Evolutionary conservation across 108 stramenopile species (phyloP), one percentile per base, ranked within the genome.

Genomic region (Pseudonitzschia delicatissima): DNA sequence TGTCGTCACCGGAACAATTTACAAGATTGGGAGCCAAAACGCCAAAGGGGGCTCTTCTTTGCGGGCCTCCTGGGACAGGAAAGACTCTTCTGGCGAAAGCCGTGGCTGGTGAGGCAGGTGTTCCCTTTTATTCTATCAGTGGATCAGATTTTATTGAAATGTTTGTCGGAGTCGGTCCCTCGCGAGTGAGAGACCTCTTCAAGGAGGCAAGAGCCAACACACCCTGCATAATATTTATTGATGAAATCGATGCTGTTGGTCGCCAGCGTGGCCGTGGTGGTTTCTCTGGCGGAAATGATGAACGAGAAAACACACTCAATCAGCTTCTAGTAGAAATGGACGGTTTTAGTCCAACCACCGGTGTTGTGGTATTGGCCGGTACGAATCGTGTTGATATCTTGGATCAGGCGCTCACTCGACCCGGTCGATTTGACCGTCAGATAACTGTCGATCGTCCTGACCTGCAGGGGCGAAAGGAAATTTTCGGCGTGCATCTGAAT

Each of bases 181-280:
- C 90, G 7, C 93, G 99, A 42, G 99, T 98, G n/a, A 85, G 97
- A 29, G 97, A 99, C 71, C 66, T 99, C 3, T 99, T 99, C 85
- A 86, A 90, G 69, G 92, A 97, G 76, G 99, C 97, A 7, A 71
- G 97, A 27, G 76, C 73, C 29, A 86, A 85, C 67, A 87, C 96
- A 0, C 97, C 99, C 1, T 98, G 97, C 77, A 99, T 99, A 72
- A 77, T 99, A 18, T 99, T 99, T 73, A 98, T 99, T 71, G 82
- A 98, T 85, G 96, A 98, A 78, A 98, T 98, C 64, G 99, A 99
- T 77, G 97, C 99, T 28, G 97, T 99, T 9, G 99, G 97, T 20
- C 88, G 97, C 26, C 90, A 96, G 68, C 82, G 97, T 34, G 97
- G 97, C 12, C 71, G 82, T 17, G 97, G 97, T 27, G 91, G 92